phyloP scores from a whole-genome alignment of 495 filamentous ascomycete species.

The Tuber melanosporum region DNA sequence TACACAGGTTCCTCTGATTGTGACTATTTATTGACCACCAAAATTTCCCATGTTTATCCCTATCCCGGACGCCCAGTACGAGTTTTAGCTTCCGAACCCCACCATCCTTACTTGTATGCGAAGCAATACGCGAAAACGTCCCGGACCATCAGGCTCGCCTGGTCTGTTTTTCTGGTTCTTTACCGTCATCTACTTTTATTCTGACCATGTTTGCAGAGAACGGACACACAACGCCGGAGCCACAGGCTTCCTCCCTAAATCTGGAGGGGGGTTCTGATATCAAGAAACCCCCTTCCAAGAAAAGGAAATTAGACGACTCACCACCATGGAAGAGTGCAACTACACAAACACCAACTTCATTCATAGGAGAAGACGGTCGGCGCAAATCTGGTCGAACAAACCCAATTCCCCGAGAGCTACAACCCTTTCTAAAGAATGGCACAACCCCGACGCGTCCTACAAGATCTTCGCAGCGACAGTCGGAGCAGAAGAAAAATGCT shows the following conservation, averaged over 20 bases:
- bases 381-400: constrained; percentile 84
- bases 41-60: constrained; percentile 39
- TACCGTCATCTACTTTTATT: constrained; percentile 18
- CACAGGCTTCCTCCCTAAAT: constrained; percentile 5
- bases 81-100: constrained; percentile 29
- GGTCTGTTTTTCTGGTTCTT: constrained; percentile 12
- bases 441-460: constrained; percentile 46
- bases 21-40: constrained; percentile 30
- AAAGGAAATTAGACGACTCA: constrained; percentile 60
- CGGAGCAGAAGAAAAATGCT: constrained; percentile 32
- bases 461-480: constrained; percentile 44
- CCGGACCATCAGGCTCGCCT: constrained; percentile 37
- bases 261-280: constrained; percentile 29
- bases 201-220: constrained; percentile 18
- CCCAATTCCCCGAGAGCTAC: constrained; percentile 60
- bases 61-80: constrained; percentile 34
- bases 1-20: constrained; percentile 16
- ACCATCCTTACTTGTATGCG: constrained; percentile 33
- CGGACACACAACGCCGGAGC: constrained; percentile 28
- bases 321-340: constrained; percentile 92
- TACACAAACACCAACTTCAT: constrained; percentile 79
- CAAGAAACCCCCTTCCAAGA: constrained; percentile 55
- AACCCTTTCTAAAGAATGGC: constrained; percentile 57
- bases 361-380: constrained; percentile 69
- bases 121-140: constrained; percentile 40